Conservation (phyloP, 2,329 filamentous ascomycete genomes). For the Thermoascus crustaceus region DNA sequence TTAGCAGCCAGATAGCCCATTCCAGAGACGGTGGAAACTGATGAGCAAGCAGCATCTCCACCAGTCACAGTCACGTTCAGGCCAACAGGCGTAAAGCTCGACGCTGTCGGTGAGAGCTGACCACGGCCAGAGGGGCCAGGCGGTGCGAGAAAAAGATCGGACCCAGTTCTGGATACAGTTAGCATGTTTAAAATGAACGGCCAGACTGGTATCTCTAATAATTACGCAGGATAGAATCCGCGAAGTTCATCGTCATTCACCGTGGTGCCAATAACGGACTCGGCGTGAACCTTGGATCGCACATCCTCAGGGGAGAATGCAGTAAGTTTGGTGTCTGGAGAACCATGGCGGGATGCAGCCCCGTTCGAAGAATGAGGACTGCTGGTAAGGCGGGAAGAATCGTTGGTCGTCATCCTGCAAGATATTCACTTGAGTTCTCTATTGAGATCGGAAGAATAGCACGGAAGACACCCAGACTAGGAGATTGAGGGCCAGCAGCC, state of each 20-base stretch:
- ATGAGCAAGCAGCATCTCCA: constrained; percentile 6
- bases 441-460: not conserved
- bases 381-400: constrained; percentile 22
- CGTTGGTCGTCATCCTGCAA: constrained; percentile 18
- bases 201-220: not conserved
- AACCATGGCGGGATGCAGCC: constrained; percentile 52
- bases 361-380: constrained; percentile 38
- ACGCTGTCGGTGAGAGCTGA: constrained; percentile 56
- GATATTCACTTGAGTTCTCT: not conserved
- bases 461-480: too few relatives aligned
- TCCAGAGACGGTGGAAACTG: constrained; percentile 9
- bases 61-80: constrained; percentile 9
- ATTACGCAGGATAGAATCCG: constrained; percentile 17
- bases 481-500: too few relatives aligned
- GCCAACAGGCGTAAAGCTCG: constrained; percentile 50
- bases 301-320: constrained; percentile 55
- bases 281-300: constrained; percentile 31
- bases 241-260: constrained; percentile 11
- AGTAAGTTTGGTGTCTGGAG: constrained; percentile 57
- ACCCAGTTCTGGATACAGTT: constrained; percentile 11
- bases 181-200: constrained; percentile 1
- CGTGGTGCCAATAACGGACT: constrained; percentile 10
- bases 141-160: constrained; percentile 23
- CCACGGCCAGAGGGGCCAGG: constrained; percentile 10
- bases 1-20: constrained; percentile 15